phyloP scores from a whole-genome alignment of 129 eudicot species.

The Lactuca sativa region DNA sequence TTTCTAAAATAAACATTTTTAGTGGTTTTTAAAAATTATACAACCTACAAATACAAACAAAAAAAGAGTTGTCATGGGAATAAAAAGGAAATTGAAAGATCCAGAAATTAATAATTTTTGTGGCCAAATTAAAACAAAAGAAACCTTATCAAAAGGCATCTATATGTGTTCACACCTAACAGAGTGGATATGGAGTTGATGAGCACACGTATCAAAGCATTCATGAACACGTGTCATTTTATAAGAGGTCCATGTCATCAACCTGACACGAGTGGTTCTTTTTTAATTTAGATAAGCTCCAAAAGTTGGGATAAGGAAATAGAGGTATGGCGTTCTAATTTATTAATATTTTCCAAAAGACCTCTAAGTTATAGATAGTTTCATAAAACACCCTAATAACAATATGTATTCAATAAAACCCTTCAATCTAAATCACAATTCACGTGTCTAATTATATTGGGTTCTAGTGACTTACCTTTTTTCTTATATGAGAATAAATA shows the following conservation, averaged over 20 bases:
- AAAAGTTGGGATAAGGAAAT: slow-evolving; percentile 35
- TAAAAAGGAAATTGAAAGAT: background rate
- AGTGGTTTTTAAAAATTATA: slow-evolving; percentile 23
- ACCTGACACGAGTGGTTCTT: slow-evolving; percentile 40
- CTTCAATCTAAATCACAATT: background rate
- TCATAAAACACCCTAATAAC: background rate
- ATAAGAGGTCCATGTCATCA: slow-evolving; percentile 29
- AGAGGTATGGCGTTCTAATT: slow-evolving; percentile 15
- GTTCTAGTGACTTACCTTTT: background rate
- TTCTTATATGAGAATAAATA: background rate
- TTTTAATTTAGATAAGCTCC: slow-evolving; percentile 32
- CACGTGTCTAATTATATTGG: too few relatives aligned
- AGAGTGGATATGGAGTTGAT: slow-evolving; percentile 25
- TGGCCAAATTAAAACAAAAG: slow-evolving; percentile 17
- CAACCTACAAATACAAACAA: slow-evolving; percentile 8
- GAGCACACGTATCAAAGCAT: slow-evolving; percentile 34
- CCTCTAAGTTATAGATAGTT: background rate
- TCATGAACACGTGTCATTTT: slow-evolving; percentile 11
- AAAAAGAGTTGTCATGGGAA: slow-evolving; percentile 4
- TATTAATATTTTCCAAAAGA: background rate
- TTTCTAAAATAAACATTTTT: background rate
- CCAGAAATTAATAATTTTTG: slow-evolving; percentile 2
- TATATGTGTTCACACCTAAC: slow-evolving; percentile 23
- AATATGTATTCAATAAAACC: too few relatives aligned
- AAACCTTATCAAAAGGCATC: slow-evolving; percentile 32